These are phyloP conservation scores for Vitis rupestris DNA, from an alignment of 164 flowering plant species.

Conservation along the genomic window DNA sequence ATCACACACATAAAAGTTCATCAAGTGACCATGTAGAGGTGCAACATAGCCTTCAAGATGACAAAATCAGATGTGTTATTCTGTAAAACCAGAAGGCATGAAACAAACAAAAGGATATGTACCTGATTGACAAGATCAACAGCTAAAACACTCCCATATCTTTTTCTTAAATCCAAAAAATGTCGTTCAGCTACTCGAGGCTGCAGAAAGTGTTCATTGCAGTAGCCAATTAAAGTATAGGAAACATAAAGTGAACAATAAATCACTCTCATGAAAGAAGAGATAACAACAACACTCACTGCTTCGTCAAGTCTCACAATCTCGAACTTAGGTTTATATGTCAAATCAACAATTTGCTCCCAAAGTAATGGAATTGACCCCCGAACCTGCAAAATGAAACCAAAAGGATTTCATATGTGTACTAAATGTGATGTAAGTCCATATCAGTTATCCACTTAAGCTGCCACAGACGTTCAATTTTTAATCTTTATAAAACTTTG, in stretches of 20 bases:
- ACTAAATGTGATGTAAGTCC: too few species aligned
- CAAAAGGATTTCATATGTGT: neutral
- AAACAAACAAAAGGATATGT: neutral
- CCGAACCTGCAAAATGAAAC: slow-evolving; percentile 59
- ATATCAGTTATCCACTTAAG: too few species aligned
- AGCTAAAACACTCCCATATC: slow-evolving; percentile 78
- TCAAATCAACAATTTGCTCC: slow-evolving; percentile 97
- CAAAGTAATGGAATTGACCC: slow-evolving; percentile 94
- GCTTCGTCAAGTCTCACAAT: slow-evolving; percentile 83
- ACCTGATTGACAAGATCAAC: slow-evolving; percentile 97
- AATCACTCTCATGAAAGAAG: neutral
- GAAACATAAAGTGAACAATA: neutral
- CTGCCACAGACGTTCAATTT: too few species aligned
- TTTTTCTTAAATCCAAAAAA: slow-evolving; percentile 85
- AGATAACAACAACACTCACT: slow-evolving; percentile 48
- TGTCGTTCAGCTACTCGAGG: slow-evolving; percentile 89
- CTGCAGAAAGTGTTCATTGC: slow-evolving; percentile 37
- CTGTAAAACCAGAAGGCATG: neutral
- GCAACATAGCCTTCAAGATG: neutral
- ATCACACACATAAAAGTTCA: neutral
- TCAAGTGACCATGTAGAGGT: neutral
- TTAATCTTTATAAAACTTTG: too few species aligned
- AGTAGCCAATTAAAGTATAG: slow-evolving; percentile 1
- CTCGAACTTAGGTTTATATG: slow-evolving; percentile 93
- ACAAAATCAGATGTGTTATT: neutral